A percentile compares a stretch with the other conserved stretches of the same genome.
Evolutionary conservation across 2,329 filamentous ascomycete genomes (phyloP).

Genomic region (Fusarium sp.): DNA sequence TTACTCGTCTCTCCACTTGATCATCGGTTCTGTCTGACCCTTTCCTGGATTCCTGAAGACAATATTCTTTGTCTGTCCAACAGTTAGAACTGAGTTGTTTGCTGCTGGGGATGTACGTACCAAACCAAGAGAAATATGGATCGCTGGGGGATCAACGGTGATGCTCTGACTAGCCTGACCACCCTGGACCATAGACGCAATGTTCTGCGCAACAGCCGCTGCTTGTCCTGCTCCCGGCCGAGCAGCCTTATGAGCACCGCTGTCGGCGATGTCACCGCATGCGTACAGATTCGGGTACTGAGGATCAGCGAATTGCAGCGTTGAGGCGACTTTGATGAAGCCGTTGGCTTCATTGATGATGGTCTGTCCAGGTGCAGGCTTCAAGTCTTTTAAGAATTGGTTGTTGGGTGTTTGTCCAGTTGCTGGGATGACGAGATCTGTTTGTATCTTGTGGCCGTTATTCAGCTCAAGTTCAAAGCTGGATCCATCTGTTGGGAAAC

Average conservation of each 20-base stretch:
- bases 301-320: constrained; percentile 43
- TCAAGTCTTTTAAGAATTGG: constrained; percentile 39
- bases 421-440: constrained; percentile 45
- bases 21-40: constrained; percentile 36
- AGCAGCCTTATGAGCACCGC: constrained; percentile 46
- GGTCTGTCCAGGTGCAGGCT: constrained; percentile 9
- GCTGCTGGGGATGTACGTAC: neutral
- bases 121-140: constrained; percentile 44
- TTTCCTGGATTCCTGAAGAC: constrained; percentile 45
- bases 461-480: constrained; percentile 41
- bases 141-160: constrained; percentile 38
- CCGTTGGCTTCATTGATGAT: constrained; percentile 42
- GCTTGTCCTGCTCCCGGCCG: constrained; percentile 42
- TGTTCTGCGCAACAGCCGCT: constrained; percentile 42
- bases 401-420: constrained; percentile 48
- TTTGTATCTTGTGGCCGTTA: constrained; percentile 39
- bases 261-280: constrained; percentile 47
- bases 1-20: constrained; percentile 46
- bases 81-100: neutral
- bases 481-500: constrained; percentile 42
- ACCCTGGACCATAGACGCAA: constrained; percentile 40
- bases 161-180: constrained; percentile 25
- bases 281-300: constrained; percentile 44
- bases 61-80: constrained; percentile 42
- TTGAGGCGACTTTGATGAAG: constrained; percentile 42